Conservation (phyloP, 2,329 filamentous ascomycete species). For the Aspergillus ustus region DNA sequence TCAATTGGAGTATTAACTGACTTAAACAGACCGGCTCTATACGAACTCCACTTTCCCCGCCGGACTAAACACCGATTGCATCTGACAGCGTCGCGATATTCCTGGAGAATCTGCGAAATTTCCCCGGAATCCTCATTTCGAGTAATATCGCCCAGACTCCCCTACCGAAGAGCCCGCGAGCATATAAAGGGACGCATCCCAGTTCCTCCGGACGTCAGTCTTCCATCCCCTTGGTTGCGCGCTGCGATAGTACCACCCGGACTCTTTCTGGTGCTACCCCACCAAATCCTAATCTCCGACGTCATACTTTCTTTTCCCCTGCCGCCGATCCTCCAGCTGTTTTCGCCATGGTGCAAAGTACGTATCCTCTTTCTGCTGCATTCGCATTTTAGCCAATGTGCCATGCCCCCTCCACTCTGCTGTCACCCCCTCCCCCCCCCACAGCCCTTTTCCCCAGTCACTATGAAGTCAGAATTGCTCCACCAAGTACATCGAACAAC, state of each 20-base stretch:
- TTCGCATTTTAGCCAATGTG: slow-evolving; percentile 2
- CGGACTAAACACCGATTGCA: slow-evolving; percentile 25
- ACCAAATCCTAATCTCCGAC: slow-evolving; percentile 17
- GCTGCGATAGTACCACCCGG: slow-evolving; percentile 1
- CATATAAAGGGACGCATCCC: slow-evolving; percentile 18
- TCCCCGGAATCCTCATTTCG: slow-evolving; percentile 11
- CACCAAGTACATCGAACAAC: slow-evolving; percentile 18
- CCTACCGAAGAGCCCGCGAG: not conserved
- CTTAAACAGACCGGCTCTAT: slow-evolving; percentile 2
- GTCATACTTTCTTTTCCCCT: slow-evolving; percentile 15
- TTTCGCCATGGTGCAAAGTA: slow-evolving; percentile 43
- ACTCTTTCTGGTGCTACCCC: slow-evolving; percentile 13
- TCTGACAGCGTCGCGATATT: slow-evolving; percentile 5
- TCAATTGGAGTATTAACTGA: slow-evolving; percentile 2
- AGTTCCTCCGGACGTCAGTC: not conserved
- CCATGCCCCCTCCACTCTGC: not conserved
- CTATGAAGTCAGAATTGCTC: slow-evolving; percentile 19
- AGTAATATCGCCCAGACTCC: slow-evolving; percentile 17
- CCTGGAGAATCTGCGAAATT: slow-evolving; percentile 15
- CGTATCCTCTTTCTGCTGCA: slow-evolving; percentile 19
- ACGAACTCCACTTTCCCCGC: slow-evolving; percentile 37
- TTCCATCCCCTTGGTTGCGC: not conserved
- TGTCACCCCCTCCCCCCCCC: slow-evolving; percentile 10
- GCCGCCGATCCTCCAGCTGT: slow-evolving; percentile 18
- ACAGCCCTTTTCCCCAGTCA: slow-evolving; percentile 5